These are phyloP conservation scores for Carallia brachiata DNA, from an alignment of 345 rosid species.

Conservation along the genomic window DNA sequence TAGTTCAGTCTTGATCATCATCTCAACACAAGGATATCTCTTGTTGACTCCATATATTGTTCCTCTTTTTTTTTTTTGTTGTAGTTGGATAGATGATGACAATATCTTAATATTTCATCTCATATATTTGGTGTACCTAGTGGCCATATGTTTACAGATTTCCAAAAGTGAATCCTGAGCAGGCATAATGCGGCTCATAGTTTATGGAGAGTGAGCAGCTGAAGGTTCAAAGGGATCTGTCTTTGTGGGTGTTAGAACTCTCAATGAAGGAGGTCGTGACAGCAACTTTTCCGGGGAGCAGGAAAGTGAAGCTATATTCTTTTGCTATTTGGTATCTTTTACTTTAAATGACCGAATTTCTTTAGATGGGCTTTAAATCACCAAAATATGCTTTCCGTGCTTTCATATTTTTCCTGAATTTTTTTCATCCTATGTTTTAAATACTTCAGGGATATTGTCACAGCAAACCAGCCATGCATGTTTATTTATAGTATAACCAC, in stretches of 20 bases:
- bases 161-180: constrained; percentile 74
- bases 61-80: background rate
- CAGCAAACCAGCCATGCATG: too few species aligned
- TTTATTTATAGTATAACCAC: too few species aligned
- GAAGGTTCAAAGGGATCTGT: constrained; percentile 89
- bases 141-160: constrained; percentile 39
- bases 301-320: constrained; percentile 35
- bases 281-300: constrained; percentile 97
- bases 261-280: constrained; percentile 96
- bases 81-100: background rate
- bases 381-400: too few species aligned
- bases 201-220: constrained; percentile 95
- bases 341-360: too few species aligned
- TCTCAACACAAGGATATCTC: too few species aligned
- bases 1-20: too few species aligned
- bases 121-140: background rate
- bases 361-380: too few species aligned
- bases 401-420: too few species aligned
- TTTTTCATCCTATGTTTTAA: too few species aligned
- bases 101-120: background rate
- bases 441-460: too few species aligned
- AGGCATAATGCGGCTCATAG: constrained; percentile 96
- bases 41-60: too few species aligned
- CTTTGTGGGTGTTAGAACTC: constrained; percentile 92
- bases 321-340: too few species aligned